Evolutionary conservation across 2,329 filamentous ascomycete species (phyloP), one percentile per base, ranked within the genome.

Genomic region (Sporothrix pallida): DNA sequence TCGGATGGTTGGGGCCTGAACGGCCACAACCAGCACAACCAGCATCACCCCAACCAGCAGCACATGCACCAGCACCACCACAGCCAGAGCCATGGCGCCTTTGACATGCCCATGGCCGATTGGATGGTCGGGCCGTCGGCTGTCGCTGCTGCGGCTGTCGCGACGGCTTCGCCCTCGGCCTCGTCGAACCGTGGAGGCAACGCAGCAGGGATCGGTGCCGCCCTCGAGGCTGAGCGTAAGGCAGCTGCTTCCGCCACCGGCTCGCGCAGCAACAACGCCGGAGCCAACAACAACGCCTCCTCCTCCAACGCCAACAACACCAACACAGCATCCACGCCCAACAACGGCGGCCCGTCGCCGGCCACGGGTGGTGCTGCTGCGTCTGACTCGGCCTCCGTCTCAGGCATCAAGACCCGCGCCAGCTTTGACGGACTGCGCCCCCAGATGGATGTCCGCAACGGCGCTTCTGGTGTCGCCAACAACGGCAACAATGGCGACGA

Each of bases 1-100:
- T 42, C 78, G 42, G 71, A 65, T 20, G 74, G 72, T 17, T 82
- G 81, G 81, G 75, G 74, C 7, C n/a, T 80, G 9, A 76, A 77
- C 13, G 77, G 75, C 44, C 67, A 58, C 48, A 62, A 17, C 42
- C 77, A 56, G 9, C 68, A 70, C 37, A 54, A 70, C 31, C 52
- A 70, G 20, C 26, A 44, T 10, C 71, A 74, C 48, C 76, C 75
- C 62, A 3, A 76, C 2, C 31, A 56, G 10, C 12, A 65, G 6
- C n/a, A 65, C 54, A 13, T 6, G 10, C 67, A 65, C 17, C 13
- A 37, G 6, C 70, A 69, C n/a, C 46, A 60, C 13, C 65, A 69
- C 54, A 58, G 54, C 46, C 58, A 75, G 70, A 72, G 68, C 56
- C 70, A 74, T 72, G 54, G 75, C 15, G 74, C 75, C 23, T 79